Conservation (phyloP, 2,329 filamentous ascomycete species). For the Keithomyces neogunnii region DNA sequence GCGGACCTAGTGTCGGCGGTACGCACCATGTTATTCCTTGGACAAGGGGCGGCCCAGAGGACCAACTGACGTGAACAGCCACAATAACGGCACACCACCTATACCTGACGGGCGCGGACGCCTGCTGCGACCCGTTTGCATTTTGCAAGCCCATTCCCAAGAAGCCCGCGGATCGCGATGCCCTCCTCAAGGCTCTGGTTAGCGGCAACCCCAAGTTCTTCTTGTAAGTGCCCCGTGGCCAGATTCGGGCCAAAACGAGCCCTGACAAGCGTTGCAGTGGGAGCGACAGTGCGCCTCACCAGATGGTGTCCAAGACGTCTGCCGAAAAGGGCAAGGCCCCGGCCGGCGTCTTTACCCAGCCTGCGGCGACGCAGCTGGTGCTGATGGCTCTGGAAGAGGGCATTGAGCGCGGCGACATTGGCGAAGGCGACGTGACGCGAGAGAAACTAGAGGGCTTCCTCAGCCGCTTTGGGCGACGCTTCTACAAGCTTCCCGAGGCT, state of each 20-base stretch:
- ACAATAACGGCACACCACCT: slow-evolving; percentile 86
- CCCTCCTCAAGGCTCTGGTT: slow-evolving; percentile 57
- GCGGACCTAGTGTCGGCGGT: slow-evolving; percentile 66
- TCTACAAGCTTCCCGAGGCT: slow-evolving; percentile 36
- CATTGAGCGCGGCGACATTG: slow-evolving; percentile 43
- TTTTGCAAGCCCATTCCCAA: slow-evolving; percentile 77
- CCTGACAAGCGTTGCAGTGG: slow-evolving; percentile 22
- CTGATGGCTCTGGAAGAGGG: slow-evolving; percentile 54
- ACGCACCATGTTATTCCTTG: neutral
- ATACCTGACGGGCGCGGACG: slow-evolving; percentile 68
- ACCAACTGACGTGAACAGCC: neutral
- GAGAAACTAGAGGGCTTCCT: slow-evolving; percentile 48
- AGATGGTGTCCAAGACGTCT: slow-evolving; percentile 46
- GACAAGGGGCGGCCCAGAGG: neutral
- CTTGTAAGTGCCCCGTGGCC: slow-evolving; percentile 28
- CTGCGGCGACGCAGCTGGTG: slow-evolving; percentile 57
- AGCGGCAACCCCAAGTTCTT: slow-evolving; percentile 60
- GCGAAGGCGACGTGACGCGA: slow-evolving; percentile 42
- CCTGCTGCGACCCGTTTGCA: slow-evolving; percentile 44
- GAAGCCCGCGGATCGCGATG: slow-evolving; percentile 62
- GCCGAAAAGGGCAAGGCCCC: slow-evolving; percentile 44
- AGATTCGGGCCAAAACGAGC: neutral
- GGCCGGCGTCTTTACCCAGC: slow-evolving; percentile 75
- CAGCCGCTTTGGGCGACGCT: slow-evolving; percentile 41
- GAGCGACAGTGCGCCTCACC: slow-evolving; percentile 59